Evolutionary conservation across 2,329 filamentous ascomycete species (phyloP).

Genomic region (Monosporascus sp.): DNA sequence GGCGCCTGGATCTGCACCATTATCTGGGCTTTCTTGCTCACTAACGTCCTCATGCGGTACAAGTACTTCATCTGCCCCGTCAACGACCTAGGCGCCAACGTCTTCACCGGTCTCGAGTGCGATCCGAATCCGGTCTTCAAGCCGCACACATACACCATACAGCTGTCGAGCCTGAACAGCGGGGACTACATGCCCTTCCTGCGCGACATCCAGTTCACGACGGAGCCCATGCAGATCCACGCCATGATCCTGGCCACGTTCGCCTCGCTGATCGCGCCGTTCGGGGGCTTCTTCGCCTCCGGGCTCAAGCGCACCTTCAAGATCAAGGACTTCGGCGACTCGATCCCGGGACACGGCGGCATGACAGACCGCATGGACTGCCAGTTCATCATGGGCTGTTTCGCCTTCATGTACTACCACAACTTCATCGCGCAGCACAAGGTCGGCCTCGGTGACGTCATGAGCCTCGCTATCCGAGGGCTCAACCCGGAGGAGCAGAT

Average conservation of each 20-base stretch:
- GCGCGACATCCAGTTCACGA: constrained; percentile 59
- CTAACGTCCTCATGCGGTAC: constrained; percentile 80
- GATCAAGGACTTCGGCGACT: constrained; percentile 99
- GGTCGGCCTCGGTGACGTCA: constrained; percentile 76
- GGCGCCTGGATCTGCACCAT: constrained; percentile 96
- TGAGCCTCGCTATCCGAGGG: constrained; percentile 90
- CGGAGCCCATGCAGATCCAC: constrained; percentile 90
- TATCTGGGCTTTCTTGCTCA: constrained; percentile 75
- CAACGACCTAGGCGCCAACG: constrained; percentile 89
- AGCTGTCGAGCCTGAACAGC: constrained; percentile 27
- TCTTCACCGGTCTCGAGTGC: constrained; percentile 87
- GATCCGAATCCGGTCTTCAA: constrained; percentile 89
- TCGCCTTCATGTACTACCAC: constrained; percentile 97
- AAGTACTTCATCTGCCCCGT: constrained; percentile 99
- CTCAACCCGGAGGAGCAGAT: constrained; percentile 83
- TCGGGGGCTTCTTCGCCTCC: constrained; percentile 97
- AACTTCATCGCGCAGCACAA: constrained; percentile 92
- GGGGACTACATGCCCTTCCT: constrained; percentile 45
- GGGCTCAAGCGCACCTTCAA: constrained; percentile 98
- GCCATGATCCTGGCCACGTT: constrained; percentile 87
- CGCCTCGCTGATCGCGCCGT: constrained; percentile 92
- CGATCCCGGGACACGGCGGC: constrained; percentile 93
- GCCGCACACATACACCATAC: constrained; percentile 48
- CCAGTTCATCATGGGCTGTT: constrained; percentile 99
- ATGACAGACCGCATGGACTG: constrained; percentile 99